Evolutionary conservation across 2,329 filamentous ascomycete species (phyloP).

Genomic region (Fusarium virguliforme): DNA sequence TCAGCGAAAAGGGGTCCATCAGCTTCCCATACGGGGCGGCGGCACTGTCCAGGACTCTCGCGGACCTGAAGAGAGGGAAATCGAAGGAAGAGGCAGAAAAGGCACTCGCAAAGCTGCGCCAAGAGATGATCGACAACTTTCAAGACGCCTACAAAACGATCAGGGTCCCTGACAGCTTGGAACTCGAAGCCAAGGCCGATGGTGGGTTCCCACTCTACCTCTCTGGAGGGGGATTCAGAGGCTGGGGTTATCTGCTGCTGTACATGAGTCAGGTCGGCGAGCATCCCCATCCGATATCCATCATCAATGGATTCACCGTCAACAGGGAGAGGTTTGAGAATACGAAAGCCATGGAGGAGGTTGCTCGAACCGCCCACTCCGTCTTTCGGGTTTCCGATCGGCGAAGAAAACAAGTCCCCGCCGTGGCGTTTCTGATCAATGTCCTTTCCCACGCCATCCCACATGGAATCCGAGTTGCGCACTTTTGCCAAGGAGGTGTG

Average conservation of each 20-base stretch:
- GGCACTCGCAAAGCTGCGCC: conserved; percentile 62
- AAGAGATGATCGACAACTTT: conserved; percentile 69
- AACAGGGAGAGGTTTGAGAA: conserved; percentile 66
- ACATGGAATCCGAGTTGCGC: conserved; percentile 70
- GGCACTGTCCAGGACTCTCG: conserved; percentile 72
- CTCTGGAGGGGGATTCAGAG: conserved; percentile 80
- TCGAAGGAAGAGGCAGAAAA: conserved; percentile 59
- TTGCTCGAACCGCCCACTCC: conserved; percentile 55
- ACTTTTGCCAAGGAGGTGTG: conserved; percentile 81
- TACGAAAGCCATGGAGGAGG: conserved; percentile 59
- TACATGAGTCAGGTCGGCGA: conserved; percentile 72
- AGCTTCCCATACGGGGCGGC: conserved; percentile 81
- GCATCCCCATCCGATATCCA: conserved; percentile 77
- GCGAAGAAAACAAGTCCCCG: conserved; percentile 76
- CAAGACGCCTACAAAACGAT: conserved; percentile 67
- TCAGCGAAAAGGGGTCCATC: conserved; percentile 70
- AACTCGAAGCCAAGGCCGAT: conserved; percentile 59
- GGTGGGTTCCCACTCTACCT: conserved; percentile 75
- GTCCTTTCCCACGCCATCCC: conserved; percentile 74
- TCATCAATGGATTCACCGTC: conserved; percentile 79
- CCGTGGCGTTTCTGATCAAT: conserved; percentile 77
- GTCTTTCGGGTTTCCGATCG: conserved; percentile 77
- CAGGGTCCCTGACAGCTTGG: conserved; percentile 68
- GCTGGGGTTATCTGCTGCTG: conserved; percentile 78
- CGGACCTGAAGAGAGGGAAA: conserved; percentile 60